These are phyloP conservation scores for Phanerochaete sordida DNA, from an alignment of 768 basidiomycete species.

Conservation along the genomic window DNA sequence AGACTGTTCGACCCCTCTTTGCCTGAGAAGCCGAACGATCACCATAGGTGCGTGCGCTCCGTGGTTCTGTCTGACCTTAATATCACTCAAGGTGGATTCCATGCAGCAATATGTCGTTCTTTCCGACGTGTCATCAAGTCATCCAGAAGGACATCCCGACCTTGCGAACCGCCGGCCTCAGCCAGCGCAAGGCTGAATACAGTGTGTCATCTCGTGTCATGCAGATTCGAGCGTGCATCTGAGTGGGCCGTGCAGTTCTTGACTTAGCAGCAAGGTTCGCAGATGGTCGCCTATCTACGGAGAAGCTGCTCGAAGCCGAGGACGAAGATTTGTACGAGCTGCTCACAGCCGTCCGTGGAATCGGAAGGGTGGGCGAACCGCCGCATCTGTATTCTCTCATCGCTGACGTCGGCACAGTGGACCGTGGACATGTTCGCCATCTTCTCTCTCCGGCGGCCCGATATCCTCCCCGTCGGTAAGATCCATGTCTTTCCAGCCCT, in stretches of 20 bases:
- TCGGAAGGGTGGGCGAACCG: conserved; percentile 60
- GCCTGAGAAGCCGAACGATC: conserved; percentile 61
- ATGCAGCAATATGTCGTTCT: conserved; percentile 31
- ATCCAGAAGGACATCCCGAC: conserved; percentile 51
- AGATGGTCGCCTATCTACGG: conserved; percentile 73
- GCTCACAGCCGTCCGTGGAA: conserved; percentile 75
- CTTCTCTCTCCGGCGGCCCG: conserved; percentile 79
- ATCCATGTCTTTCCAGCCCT: conserved; percentile 21
- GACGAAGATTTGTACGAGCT: conserved; percentile 78
- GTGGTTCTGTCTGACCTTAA: neutral
- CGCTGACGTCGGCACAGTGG: conserved; percentile 11
- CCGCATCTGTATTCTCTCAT: too few relatives aligned
- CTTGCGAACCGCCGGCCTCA: conserved; percentile 73
- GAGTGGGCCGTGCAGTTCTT: conserved; percentile 43
- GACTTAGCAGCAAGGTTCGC: conserved; percentile 79
- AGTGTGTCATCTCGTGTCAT: conserved; percentile 37
- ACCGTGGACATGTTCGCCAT: conserved; percentile 92
- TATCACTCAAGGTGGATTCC: neutral
- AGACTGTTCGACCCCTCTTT: conserved; percentile 71
- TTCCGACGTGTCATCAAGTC: conserved; percentile 73
- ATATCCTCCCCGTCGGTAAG: conserved; percentile 66
- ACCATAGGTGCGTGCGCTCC: conserved; percentile 31
- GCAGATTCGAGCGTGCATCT: neutral
- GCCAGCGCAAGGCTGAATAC: conserved; percentile 87
- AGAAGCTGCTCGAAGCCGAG: conserved; percentile 62